Evolutionary conservation across 768 basidiomycete species (phyloP), one percentile per base, ranked within the genome.

Genomic region (Pholiota conissans): DNA sequence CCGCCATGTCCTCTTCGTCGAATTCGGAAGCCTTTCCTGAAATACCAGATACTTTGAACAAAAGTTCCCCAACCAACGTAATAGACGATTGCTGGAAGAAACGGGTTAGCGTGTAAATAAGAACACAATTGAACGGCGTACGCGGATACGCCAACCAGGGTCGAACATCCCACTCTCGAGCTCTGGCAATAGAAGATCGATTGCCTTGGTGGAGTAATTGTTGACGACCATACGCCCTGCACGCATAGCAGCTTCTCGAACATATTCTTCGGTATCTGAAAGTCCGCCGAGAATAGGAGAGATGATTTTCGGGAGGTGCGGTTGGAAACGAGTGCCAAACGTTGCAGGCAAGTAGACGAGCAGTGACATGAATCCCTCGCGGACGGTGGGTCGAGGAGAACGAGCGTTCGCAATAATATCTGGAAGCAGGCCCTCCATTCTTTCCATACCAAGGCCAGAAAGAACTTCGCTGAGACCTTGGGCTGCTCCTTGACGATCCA

Each of bases 141-240:
- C 94, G 69, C 97, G 80, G 68, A 98, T 98, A 29, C 96, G 86
- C 95, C 96, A 98, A 32, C 89, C 86, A 39, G 87, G 74, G 73
- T 98, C 95, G 70, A 98, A 94, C 88, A 99, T 95, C 0, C 95
- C 94, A 32, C 80, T 84, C 70, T 98, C 95, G 35, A 98, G 84
- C 71, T 98, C 95, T 0, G 96, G 97, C 7, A 99, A 76, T 18
- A 99, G 79, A 22, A 99, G 78, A 61, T 98, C 96, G 56, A 98
- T 93, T 5, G 96, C 96, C 68, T 86, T 91, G 67, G 65, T 84
- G 10, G 95, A 90, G 76, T 98, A 98, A 70, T 95, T 97, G 57
- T 86, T 89, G 62, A 99, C 91, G 62, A 98, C 89, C 94, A 98
- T 98, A 61, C 97, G 82, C 56, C 96, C 95, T n/a, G 96, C 95